These are phyloP conservation scores for Chlorella sp. DNA, from an alignment of 139 green algal species.

Conservation along the genomic window DNA sequence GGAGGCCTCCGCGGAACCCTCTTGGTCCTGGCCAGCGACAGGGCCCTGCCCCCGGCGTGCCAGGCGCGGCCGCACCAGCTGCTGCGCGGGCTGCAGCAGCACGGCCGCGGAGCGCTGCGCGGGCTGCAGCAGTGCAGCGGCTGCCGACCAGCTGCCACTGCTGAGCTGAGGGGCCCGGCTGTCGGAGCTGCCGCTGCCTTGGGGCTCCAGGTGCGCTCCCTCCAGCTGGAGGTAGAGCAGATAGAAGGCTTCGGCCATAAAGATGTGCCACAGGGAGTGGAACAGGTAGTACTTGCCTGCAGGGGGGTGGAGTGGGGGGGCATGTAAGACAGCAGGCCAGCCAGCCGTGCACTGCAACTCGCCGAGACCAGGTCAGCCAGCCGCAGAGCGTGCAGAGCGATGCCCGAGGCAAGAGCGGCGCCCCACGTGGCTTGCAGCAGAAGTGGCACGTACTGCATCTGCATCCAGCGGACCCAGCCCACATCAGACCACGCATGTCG, in stretches of 20 bases:
- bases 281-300: constrained; percentile 47
- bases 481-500: neutral
- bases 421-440: too few species aligned
- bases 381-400: neutral
- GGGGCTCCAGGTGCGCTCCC: neutral
- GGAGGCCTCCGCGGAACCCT: too few species aligned
- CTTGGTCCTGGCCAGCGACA: too few species aligned
- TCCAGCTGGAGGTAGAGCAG: constrained; percentile 40
- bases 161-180: neutral
- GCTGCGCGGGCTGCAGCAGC: constrained; percentile 7
- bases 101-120: neutral
- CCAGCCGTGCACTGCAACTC: neutral
- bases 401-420: neutral
- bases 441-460: too few species aligned
- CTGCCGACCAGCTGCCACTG: neutral
- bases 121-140: constrained; percentile 3
- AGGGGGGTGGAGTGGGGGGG: neutral
- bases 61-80: neutral
- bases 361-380: neutral
- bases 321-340: neutral
- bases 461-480: too few species aligned
- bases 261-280: constrained; percentile 50
- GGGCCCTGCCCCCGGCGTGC: too few species aligned
- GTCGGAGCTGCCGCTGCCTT: neutral
- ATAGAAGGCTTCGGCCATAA: constrained; percentile 32